Percentiles rank a stretch among this genome's conserved stretches.
Conservation (phyloP, 1,284 basidiomycete genomes). For the Rhodotorula glutinis region DNA sequence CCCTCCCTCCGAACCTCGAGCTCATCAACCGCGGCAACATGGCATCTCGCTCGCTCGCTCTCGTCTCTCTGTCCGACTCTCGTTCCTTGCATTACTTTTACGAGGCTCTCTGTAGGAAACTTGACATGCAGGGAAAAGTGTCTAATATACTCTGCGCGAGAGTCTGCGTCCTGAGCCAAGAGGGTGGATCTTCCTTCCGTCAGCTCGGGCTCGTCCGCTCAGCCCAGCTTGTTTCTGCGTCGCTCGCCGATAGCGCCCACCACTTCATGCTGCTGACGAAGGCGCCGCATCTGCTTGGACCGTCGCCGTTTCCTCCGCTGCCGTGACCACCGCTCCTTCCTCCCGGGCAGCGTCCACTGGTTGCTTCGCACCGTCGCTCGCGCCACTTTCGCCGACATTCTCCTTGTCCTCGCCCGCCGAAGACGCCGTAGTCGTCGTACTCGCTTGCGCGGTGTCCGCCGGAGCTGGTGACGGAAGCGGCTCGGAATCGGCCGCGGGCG, state of each 20-base stretch:
- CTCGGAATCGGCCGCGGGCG: not conserved
- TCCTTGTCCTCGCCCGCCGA: slow-evolving; percentile 2
- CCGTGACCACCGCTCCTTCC: not conserved
- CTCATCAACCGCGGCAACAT: not conserved
- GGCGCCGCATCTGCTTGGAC: not conserved
- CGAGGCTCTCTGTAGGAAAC: too few species aligned
- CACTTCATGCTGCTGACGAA: too few species aligned
- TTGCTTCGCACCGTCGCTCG: not conserved
- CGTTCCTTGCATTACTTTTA: too few species aligned
- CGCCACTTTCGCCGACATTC: not conserved
- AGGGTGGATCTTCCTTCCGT: too few species aligned
- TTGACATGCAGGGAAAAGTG: too few species aligned
- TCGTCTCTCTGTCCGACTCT: not conserved
- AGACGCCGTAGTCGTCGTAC: not conserved
- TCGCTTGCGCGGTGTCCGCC: not conserved
- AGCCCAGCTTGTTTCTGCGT: too few species aligned
- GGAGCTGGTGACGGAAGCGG: not conserved
- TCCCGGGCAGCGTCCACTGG: not conserved
- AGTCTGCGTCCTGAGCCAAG: too few species aligned
- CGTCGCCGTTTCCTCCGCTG: not conserved
- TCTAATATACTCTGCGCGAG: too few species aligned
- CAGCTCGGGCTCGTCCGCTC: too few species aligned
- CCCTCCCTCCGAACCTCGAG: not conserved
- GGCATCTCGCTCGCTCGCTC: not conserved
- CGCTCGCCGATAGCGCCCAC: too few species aligned